phyloP scores from a whole-genome alignment of 2,329 filamentous ascomycete species.

The Hymenoscyphus salicellus region DNA sequence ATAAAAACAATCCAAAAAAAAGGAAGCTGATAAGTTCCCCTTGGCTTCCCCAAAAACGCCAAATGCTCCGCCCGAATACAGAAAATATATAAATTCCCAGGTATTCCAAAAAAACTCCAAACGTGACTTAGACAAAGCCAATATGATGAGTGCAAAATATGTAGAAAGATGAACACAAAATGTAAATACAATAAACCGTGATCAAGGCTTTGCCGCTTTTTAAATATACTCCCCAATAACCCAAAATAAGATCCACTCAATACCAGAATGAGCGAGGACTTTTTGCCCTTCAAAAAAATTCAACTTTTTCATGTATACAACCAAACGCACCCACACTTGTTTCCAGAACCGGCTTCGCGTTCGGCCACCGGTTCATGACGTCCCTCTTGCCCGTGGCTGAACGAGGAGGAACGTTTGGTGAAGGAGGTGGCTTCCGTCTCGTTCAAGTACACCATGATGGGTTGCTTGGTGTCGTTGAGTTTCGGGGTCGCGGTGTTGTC shows the following conservation, averaged over 20 bases:
- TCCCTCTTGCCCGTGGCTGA: neutral
- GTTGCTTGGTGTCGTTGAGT: slow-evolving; percentile 29
- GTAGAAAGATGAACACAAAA: neutral
- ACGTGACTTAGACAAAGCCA: neutral
- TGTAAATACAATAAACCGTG: slow-evolving; percentile 4
- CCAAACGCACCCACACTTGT: slow-evolving; percentile 16
- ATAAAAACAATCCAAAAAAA: too few species aligned
- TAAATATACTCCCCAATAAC: neutral
- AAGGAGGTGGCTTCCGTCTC: slow-evolving; percentile 29
- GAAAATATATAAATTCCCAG: neutral
- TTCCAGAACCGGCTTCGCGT: neutral
- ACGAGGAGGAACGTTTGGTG: slow-evolving; percentile 8
- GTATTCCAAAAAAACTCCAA: neutral
- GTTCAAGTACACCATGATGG: slow-evolving; percentile 29
- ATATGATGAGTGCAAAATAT: neutral
- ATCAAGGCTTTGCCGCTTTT: neutral
- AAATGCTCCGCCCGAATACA: neutral
- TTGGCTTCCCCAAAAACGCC: neutral
- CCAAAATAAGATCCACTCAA: neutral
- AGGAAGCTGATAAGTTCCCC: too few species aligned
- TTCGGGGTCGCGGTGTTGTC: slow-evolving; percentile 40
- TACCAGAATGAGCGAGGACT: neutral
- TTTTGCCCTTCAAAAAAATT: neutral
- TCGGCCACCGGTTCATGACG: neutral
- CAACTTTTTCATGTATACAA: slow-evolving; percentile 6